A percentile compares a stretch with the other conserved stretches of the same genome.
Evolutionary conservation across 306 rosid species (phyloP).

Genomic region (Acmispon strigosus): DNA sequence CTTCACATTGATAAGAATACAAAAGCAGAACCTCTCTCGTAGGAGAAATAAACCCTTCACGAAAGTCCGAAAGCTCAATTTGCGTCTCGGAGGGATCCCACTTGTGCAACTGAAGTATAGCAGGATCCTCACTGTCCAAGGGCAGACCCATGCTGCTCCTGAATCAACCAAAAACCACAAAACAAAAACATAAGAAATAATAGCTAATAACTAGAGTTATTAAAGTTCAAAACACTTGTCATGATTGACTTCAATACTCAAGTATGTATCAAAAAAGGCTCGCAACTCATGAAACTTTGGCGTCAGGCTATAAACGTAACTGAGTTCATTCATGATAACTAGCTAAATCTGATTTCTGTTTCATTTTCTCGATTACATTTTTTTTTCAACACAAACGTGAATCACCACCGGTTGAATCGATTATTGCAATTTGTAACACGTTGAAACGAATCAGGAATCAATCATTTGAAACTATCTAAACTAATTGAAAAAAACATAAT

Average conservation of each 20-base stretch:
- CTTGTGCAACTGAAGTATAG: slow-evolving; percentile 64
- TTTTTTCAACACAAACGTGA: background rate
- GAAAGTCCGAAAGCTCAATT: slow-evolving; percentile 61
- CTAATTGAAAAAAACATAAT: background rate
- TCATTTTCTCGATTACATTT: background rate
- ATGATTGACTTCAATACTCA: background rate
- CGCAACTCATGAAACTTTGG: background rate
- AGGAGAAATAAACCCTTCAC: slow-evolving; percentile 83
- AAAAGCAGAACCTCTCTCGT: slow-evolving; percentile 60
- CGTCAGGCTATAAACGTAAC: background rate
- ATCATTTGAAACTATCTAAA: background rate
- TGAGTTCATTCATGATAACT: background rate
- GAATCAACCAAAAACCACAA: slow-evolving; percentile 10
- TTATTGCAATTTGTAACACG: background rate
- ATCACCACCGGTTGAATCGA: slow-evolving; percentile 13
- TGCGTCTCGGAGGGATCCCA: slow-evolving; percentile 59
- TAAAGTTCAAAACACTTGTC: background rate
- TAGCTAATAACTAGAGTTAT: background rate
- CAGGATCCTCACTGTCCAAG: slow-evolving; percentile 43
- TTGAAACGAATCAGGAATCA: slow-evolving; percentile 14
- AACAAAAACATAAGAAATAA: background rate
- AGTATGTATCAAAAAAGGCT: slow-evolving; percentile 9
- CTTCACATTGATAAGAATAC: slow-evolving; percentile 63
- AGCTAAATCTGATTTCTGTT: background rate
- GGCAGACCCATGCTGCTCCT: slow-evolving; percentile 52